These are phyloP conservation scores for Sphagnum contortum DNA, from an alignment of 225 moss, liverwort and hornwort species.

Conservation along the genomic window DNA sequence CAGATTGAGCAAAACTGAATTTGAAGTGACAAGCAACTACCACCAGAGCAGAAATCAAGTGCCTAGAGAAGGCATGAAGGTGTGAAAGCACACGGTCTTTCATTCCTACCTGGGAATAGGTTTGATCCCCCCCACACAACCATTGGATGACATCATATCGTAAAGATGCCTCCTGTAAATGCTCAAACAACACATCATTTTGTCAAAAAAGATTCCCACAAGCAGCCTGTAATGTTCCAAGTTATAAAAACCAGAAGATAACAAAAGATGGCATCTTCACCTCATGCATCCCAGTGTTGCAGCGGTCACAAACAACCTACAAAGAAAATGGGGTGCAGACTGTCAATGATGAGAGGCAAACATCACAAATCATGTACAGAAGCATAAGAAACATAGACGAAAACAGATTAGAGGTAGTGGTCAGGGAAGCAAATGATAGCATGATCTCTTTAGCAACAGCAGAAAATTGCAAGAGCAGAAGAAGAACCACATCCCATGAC, in stretches of 20 bases:
- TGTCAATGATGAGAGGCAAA: too few species aligned
- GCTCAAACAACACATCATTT: slow-evolving; percentile 7
- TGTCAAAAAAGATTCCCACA: not conserved
- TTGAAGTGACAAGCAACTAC: not conserved
- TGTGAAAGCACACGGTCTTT: not conserved
- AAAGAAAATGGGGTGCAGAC: not conserved
- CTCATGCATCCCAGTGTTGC: slow-evolving; percentile 68
- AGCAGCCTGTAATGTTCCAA: too few species aligned
- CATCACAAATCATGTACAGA: slow-evolving; percentile 4
- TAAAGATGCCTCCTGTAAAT: slow-evolving; percentile 60
- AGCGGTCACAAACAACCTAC: slow-evolving; percentile 86
- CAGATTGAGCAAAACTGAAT: not conserved
- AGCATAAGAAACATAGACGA: not conserved
- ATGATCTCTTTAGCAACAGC: slow-evolving; percentile 67
- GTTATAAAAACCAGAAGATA: too few species aligned
- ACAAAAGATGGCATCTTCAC: slow-evolving; percentile 10
- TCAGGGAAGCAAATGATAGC: slow-evolving; percentile 22
- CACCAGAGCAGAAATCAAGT: not conserved
- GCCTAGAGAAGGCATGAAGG: not conserved
- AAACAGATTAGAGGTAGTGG: not conserved
- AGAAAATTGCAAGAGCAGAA: slow-evolving; percentile 84
- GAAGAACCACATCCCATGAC: slow-evolving; percentile 95
- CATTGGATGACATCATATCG: slow-evolving; percentile 96
- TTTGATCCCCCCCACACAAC: slow-evolving; percentile 90
- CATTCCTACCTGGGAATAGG: slow-evolving; percentile 73